Evolutionary conservation across 306 rosid species (phyloP), one percentile per base, ranked within the genome.

Genomic region (Quercus alba): DNA sequence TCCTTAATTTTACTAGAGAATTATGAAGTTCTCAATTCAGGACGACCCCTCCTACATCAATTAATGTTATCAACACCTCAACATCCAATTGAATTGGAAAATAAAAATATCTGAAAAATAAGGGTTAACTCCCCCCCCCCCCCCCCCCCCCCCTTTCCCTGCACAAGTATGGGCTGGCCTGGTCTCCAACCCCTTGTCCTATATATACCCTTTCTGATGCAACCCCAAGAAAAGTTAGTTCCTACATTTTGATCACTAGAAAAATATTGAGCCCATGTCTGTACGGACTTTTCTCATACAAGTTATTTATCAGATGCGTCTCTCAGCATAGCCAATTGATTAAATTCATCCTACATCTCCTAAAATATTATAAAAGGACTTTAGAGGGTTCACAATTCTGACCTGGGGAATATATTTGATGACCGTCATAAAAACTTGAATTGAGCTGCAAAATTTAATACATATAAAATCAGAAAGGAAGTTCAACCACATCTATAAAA

Each of bases 331-430:
- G 23, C 28, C 10, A 30, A 69, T 18, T 25, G 52, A 74, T 74
- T 2, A 49, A 52, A 61, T 1, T 46, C 28, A 26, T 56, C 11
- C 30, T 31, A 33, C 56, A 76, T 76, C 56, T 19, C 80, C 17
- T 46, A 23, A 26, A 15, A 26, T 33, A 41, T 71, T 68, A 59
- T 12, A 52, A 25, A 74, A 18, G 30, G 41, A 58, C 35, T 51
- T 6, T 26, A 59, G 26, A 74, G 19, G 38, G 54, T 44, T 8
- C 18, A 5, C 74, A 69, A 73, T 20, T 55, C 88, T 75, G 67
- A 93, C 98, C 99, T 95, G 99, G 25, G 99, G 99, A 64, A 93
- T 88, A 78, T 95, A 95, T 78, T 95, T 95, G 77, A 95, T 89
- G 26, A 86, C 44, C 3, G 99, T 89, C 98, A 95, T 95, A 73